Base-by-base conservation (phyloP, 352 stramenopile species). In the Globisporangium megalacanthum region DNA sequence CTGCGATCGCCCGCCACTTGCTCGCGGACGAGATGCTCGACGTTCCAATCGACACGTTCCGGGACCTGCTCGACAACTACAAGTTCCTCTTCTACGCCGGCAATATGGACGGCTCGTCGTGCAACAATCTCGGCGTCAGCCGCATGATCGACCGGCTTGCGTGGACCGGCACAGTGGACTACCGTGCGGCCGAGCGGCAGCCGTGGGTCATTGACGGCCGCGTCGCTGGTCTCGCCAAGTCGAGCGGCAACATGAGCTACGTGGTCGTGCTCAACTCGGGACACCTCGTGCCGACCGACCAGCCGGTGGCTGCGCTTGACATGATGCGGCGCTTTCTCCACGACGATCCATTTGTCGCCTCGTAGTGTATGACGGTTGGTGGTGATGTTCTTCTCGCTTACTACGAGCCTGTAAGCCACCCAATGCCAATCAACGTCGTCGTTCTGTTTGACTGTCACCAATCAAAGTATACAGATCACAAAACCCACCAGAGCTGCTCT, bases 71-170 rank as follows among this genome's bases (percentile, higher is more conserved):
- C 52, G 76, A 93, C 68, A 83, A 85, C 48, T 93, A 93, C 76
- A 83, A 88, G 56, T 85, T 90, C 44, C 72, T 93, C 14, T 93
- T 91, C 42, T 93, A 90, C 55, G 83, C 83, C 0, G 83, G 83
- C 64, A 93, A 93, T 56, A 90, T 93, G 79, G 83, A 93, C 59
- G 80, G 83, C 48, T 93, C 83, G 33, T 29, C 77, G 49, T 89
- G 79, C 68, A 93, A 93, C 64, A 89, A 89, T 59, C 69, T 93
- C 25, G 83, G 83, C 31, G 67, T 93, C 15, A 71, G 73, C 1
- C 83, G 80, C 44, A 88, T 89, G 54, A 89, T 93, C 55, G 83
- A 93, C 58, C 80, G 79, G 4, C 75, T 93, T 10, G 76, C 79
- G 41, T 93, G 83, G 83, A 74, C 60, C 15, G 80, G 77, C 36